Percentiles rank a stretch among this genome's conserved stretches.
Evolutionary conservation across 225 moss, liverwort and hornwort genomes (phyloP).

Genomic region (Takakia lepidozioides): DNA sequence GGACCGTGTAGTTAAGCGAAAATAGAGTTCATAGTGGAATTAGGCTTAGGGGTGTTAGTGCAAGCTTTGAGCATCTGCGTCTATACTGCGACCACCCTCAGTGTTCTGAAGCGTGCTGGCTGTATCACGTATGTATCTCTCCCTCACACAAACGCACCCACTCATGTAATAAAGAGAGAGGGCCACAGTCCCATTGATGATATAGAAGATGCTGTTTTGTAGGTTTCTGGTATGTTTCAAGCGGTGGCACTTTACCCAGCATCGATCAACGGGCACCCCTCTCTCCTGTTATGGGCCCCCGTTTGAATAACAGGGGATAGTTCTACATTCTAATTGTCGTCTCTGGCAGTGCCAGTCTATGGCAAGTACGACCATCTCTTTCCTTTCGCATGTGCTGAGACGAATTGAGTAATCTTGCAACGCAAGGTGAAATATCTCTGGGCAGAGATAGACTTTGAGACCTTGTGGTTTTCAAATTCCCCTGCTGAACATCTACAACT

Average conservation of each 20-base stretch:
- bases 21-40: too few relatives aligned
- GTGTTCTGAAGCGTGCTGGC: conserved; percentile 38
- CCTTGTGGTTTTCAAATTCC: too few relatives aligned
- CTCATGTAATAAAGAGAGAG: not conserved
- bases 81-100: conserved; percentile 33
- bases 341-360: too few relatives aligned
- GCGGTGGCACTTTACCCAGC: not conserved
- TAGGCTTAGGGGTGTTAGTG: conserved; percentile 24
- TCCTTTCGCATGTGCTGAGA: too few relatives aligned
- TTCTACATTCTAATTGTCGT: not conserved
- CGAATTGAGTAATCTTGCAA: too few relatives aligned
- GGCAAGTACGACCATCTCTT: too few relatives aligned
- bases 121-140: conserved; percentile 27
- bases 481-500: too few relatives aligned
- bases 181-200: not conserved
- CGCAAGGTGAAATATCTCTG: too few relatives aligned
- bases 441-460: too few relatives aligned
- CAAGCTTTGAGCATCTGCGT: conserved; percentile 45
- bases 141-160: not conserved
- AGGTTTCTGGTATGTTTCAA: not conserved
- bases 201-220: not conserved
- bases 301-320: not conserved
- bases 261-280: not conserved
- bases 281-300: not conserved
- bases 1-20: too few relatives aligned